Evolutionary conservation across 257 asterid species (phyloP), one percentile per base, ranked within the genome.

Genomic region (Nicotiana tabacum): DNA sequence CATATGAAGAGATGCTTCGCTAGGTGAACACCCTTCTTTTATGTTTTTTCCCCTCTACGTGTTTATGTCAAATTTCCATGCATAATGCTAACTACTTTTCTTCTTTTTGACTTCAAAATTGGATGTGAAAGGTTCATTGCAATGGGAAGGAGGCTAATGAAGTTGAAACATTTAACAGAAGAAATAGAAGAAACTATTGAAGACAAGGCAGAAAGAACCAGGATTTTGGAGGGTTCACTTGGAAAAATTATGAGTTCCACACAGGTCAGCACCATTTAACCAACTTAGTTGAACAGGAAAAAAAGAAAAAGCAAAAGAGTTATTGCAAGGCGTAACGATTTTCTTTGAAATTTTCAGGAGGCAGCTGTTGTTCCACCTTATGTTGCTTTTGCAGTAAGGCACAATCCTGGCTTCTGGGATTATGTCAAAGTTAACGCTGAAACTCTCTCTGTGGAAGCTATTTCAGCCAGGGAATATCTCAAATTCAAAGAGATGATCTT

Each of bases 1-100:
- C 95, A 89, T 78, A 88, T 90, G 95, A 93, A 90, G 93, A 85
- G 91, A 90, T 95, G 97, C 43, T 92, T 93, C 69, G 66, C 93
- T 61, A 95, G 96, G 98, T 91, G 89, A 74, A 21, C 70, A 62
- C 58, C 11, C 0, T 43, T 10, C 66, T 72, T 35, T 29, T 32
- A 32, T 2, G 2, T 8, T 13, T 62, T n/a, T 17, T 58, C 74
- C 12, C 35, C 4, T 4, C 21, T 62, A 81, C 4, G 6, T 30
- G 12, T 77, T 46, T 24, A 30, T 37, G 37, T 2, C 21, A 43
- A 9, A 16, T 55, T 78, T 27, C 15, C 43, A 83, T 30, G 76
- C 69, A 80, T 13, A 61, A 66, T 1, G 16, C 60, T 30, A 51
- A 32, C 35, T 2, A 24, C 6, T 60, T 35, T 37, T 11, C 58